phyloP scores from a whole-genome alignment of 192 early-diverging fungal genomes.

The Fimicolochytrium jonesii region DNA sequence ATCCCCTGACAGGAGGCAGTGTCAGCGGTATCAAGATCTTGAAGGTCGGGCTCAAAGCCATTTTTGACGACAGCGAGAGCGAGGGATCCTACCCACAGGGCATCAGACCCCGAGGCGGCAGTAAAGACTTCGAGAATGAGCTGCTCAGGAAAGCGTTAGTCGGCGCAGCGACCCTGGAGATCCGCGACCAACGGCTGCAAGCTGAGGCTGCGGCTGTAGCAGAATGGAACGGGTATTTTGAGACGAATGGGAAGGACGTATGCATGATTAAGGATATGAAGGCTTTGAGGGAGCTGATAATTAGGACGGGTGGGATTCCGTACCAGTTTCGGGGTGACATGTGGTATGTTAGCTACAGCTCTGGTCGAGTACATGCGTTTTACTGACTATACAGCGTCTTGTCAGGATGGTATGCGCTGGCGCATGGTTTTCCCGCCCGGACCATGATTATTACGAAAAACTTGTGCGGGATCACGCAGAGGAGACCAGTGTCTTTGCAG shows the following conservation, averaged over 20 bases:
- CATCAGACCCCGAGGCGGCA: constrained; percentile 6
- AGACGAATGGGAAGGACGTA: constrained; percentile 43
- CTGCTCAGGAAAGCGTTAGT: neutral
- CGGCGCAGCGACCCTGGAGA: constrained; percentile 1
- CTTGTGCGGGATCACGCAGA: constrained; percentile 34
- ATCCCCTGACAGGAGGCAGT: neutral
- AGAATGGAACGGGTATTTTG: constrained; percentile 48
- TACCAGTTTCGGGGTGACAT: constrained; percentile 45
- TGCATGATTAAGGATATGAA: constrained; percentile 49
- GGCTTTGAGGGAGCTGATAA: constrained; percentile 42
- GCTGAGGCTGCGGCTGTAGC: constrained; percentile 6
- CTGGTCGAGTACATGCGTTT: neutral
- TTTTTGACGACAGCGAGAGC: constrained; percentile 33
- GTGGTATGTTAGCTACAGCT: constrained; percentile 30
- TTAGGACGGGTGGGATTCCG: constrained; percentile 43
- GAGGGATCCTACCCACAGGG: constrained; percentile 13
- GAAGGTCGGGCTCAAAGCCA: constrained; percentile 37
- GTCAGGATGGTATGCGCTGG: constrained; percentile 47
- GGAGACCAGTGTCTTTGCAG: constrained; percentile 41
- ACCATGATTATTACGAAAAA: constrained; percentile 38
- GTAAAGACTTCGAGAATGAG: constrained; percentile 2
- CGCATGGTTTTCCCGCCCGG: constrained; percentile 50
- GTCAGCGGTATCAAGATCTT: constrained; percentile 26
- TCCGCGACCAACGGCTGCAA: neutral
- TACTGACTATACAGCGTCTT: constrained; percentile 14